A percentile compares a stretch with the other conserved stretches of the same genome.
Conservation (phyloP, 2,329 filamentous ascomycete species). For the Cryphonectria japonica region DNA sequence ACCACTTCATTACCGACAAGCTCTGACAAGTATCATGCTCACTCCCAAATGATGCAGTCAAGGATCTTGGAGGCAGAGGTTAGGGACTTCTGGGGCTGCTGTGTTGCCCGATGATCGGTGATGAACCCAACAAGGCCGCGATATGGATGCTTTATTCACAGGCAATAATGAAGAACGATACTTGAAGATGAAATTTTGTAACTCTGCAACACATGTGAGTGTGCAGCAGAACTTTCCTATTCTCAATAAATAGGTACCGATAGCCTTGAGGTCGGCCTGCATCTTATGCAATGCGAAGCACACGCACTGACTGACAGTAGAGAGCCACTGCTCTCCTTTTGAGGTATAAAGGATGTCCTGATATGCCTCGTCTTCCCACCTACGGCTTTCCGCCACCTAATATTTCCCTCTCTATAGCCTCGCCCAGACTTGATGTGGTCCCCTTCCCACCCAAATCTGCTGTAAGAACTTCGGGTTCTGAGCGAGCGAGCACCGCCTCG, state of each 20-base stretch:
- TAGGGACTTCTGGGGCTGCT: background rate
- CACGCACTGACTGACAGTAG: background rate
- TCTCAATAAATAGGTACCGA: background rate
- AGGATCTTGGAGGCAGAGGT: background rate
- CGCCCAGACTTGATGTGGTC: conserved; percentile 61
- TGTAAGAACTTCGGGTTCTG: conserved; percentile 57
- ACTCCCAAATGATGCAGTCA: background rate
- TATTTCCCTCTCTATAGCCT: conserved; percentile 47
- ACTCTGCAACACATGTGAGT: background rate
- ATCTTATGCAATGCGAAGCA: background rate
- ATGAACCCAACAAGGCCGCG: background rate
- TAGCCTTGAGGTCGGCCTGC: background rate
- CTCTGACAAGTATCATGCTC: background rate
- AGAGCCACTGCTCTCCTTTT: background rate
- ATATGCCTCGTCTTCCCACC: background rate
- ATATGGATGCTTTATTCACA: background rate
- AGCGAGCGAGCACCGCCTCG: conserved; percentile 57
- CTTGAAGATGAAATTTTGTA: background rate
- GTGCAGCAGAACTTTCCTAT: background rate
- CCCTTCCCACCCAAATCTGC: conserved; percentile 62
- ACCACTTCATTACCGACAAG: background rate
- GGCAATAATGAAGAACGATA: background rate
- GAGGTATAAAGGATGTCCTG: background rate
- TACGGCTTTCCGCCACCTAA: background rate
- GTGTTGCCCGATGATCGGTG: background rate